Base-by-base conservation (phyloP, 768 basidiomycete species). In the Gelatoporia subvermispora region DNA sequence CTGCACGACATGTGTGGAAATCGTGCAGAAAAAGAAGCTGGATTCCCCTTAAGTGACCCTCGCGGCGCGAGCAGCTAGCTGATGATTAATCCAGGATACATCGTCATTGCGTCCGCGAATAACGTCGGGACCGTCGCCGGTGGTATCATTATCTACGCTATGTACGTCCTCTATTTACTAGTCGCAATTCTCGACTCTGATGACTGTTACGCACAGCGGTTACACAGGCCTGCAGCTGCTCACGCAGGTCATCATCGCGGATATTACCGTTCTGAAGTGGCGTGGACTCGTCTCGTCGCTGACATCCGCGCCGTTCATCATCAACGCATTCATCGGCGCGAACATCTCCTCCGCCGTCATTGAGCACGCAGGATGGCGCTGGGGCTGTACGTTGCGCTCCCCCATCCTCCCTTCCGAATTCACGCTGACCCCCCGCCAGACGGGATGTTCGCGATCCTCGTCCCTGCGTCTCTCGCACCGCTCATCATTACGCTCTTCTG, bases 261-360 rank as follows among this genome's bases (percentile, higher is more conserved):
- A 65, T 39, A 56, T 63, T 41, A 60, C 64, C 11, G 54, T 59
- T 10, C 57, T 65, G 23, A 58, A 62, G 39, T 65, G 60, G 62
- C 55, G 64, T 28, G 64, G 60, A 3, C 51, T 80, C 20, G 72
- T 80, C 22, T 70, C 69, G 7, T 65, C 66, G 7, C 63, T 81
- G 23, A 72, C 71, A 11, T 72, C 74, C 7, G 52, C 71, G 36
- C 79, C 79, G 3, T 81, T 78, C 64, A 65, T 85, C 51, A 68
- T 85, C 61, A 84, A 85, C 60, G 79, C 71, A 2, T 84, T 82
- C 58, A 68, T 84, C 48, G 81, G 81, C n/a, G 68, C 78, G n/a
- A 81, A 79, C 56, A 74, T 85, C 41, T 71, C 78, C n/a, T 59
- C 78, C 7, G 50, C 55, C 18, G 61, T 75, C 23, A 56, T 74